Percentiles rank a stretch among this genome's conserved stretches.
phyloP scores from a whole-genome alignment of 73 alveolate genomes.

The Paramecium primaurelia region DNA sequence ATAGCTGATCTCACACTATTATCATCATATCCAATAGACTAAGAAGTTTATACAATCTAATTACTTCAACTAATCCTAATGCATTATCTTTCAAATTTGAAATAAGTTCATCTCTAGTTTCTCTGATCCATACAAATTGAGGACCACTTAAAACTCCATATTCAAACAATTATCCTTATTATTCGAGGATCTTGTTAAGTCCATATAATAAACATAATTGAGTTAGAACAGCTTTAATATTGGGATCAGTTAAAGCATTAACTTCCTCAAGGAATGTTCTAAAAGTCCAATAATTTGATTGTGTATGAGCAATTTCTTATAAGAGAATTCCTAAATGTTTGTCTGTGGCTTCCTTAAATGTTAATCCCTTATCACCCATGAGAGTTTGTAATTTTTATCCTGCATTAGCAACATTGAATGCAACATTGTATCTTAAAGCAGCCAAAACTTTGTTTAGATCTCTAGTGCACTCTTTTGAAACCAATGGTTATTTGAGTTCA shows the following conservation, averaged over 20 bases:
- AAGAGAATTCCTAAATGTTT: conserved; percentile 48
- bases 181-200: not conserved
- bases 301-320: conserved; percentile 41
- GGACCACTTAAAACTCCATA: conserved; percentile 50
- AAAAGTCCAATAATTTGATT: conserved; percentile 51
- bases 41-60: not conserved
- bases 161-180: conserved; percentile 53
- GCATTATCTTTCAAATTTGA: conserved; percentile 45
- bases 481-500: not conserved
- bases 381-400: not conserved
- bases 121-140: conserved; percentile 18
- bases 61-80: conserved; percentile 57
- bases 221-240: conserved; percentile 2
- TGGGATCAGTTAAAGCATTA: not conserved
- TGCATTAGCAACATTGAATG: conserved; percentile 45
- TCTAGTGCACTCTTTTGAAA: not conserved
- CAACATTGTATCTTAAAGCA: conserved; percentile 40
- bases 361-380: conserved; percentile 53
- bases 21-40: conserved; percentile 48
- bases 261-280: conserved; percentile 38
- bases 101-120: conserved; percentile 47
- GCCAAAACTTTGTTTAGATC: not conserved
- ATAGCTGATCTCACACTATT: conserved; percentile 53
- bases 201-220: conserved; percentile 57
- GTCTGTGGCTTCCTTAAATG: conserved; percentile 54